A percentile compares a stretch with the other conserved stretches of the same genome.
Conservation (phyloP, 495 filamentous ascomycete genomes). For the Beverwykella pulmonaria region DNA sequence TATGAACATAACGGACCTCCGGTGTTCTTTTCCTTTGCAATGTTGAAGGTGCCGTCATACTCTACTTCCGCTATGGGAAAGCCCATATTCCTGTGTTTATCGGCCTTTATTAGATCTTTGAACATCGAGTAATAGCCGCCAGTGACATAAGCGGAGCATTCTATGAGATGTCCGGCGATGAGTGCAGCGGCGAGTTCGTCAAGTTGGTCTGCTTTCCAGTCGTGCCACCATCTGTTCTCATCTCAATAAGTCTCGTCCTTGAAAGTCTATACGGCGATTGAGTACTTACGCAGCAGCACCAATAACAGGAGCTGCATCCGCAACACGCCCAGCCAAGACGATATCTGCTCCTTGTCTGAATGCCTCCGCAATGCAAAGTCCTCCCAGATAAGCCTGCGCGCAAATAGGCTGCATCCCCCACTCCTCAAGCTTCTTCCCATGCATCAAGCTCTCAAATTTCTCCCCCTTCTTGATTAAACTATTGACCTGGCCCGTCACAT, state of each 20-base stretch:
- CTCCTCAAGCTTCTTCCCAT: conserved; percentile 35
- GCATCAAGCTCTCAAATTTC: conserved; percentile 29
- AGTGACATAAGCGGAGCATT: conserved; percentile 41
- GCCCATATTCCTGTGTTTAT: conserved; percentile 37
- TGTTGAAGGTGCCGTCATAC: conserved; percentile 31
- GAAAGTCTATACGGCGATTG: background rate
- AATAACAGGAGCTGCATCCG: conserved; percentile 42
- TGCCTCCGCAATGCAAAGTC: conserved; percentile 40
- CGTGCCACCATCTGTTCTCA: conserved; percentile 40
- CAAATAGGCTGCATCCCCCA: conserved; percentile 40
- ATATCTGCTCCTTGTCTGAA: conserved; percentile 42
- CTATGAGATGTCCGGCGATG: conserved; percentile 43
- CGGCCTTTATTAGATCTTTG: conserved; percentile 35
- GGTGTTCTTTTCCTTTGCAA: conserved; percentile 37
- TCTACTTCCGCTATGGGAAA: conserved; percentile 42
- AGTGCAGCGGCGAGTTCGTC: conserved; percentile 41
- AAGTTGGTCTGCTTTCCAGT: conserved; percentile 34
- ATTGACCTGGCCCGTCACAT: conserved; percentile 27
- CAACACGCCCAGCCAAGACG: conserved; percentile 41
- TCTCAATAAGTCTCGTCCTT: background rate
- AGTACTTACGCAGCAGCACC: conserved; percentile 39
- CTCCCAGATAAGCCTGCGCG: conserved; percentile 42
- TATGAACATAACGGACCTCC: conserved; percentile 22
- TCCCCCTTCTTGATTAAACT: conserved; percentile 23
- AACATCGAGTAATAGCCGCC: conserved; percentile 40